Evolutionary conservation across 1,139 yeast genomes (phyloP), one percentile per base, ranked within the genome.

Genomic region (Protomyces inundatus): DNA sequence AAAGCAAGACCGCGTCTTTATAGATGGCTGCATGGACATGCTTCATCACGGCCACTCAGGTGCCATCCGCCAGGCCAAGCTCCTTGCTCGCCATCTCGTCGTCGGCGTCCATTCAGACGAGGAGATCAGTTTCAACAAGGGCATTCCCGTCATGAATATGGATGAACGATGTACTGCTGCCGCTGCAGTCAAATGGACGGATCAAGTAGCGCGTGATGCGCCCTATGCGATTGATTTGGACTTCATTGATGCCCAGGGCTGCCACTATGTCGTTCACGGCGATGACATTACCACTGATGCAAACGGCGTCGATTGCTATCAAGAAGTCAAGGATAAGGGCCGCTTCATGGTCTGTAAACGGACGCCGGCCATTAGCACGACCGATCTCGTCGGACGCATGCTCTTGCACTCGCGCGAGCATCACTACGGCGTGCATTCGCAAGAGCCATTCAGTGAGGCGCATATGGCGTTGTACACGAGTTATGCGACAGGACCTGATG

Each of bases 211-310:
- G 23, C 81, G 86, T 0, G 79, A 82, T 67, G 97, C 98, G 0
- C 98, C 98, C 1, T 93, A 93, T 72, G 98, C 91, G n/a, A 93
- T 98, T 0, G 89, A 87, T 69, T 95, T 96, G 0, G 77, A 76
- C 55, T 86, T 88, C 67, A 83, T 91, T 90, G 90, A 87, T 70
- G 70, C 78, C 46, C 83, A 83, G 72, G 84, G 83, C 6, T 93
- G 98, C 76, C 77, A 83, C 70, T 93, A 86, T 73, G 98, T 93
- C 23, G 97, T 93, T 10, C 98, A 93, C 74, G 98, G 98, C 4
- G 98, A 93, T 75, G 98, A 93, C 73, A 90, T 93, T 70, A 93
- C 98, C 36, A 88, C 97, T 0, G 98, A 93, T 75, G 96, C 96
- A 37, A 82, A 90, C 71, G 98, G 98, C 0, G 84, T 89, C 65